Evolutionary conservation across 2,329 filamentous ascomycete species (phyloP).

Genomic region (Coccinonectria pachysandricola): DNA sequence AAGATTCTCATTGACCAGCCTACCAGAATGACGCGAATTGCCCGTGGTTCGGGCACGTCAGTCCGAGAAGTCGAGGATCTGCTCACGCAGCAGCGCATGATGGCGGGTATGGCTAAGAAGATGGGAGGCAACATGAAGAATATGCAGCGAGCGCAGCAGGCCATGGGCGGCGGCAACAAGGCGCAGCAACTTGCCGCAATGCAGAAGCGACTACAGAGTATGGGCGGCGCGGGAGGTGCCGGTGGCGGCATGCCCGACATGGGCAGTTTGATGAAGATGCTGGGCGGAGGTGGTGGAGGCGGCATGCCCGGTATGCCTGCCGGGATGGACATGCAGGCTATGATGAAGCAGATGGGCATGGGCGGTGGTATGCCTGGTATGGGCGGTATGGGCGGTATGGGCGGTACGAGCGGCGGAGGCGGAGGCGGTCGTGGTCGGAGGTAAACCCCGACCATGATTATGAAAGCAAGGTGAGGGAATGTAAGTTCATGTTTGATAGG

Average conservation of each 20-base stretch:
- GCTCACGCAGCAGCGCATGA: constrained; percentile 96
- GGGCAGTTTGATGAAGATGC: constrained; percentile 83
- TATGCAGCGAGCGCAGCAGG: constrained; percentile 86
- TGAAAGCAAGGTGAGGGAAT: not conserved
- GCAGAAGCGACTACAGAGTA: constrained; percentile 89
- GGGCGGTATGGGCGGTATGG: constrained; percentile 17
- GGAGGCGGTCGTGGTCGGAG: constrained; percentile 23
- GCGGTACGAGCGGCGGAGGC: too few species aligned
- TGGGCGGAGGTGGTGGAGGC: constrained; percentile 52
- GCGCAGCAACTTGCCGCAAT: constrained; percentile 90
- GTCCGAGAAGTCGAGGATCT: constrained; percentile 92
- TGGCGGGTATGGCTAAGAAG: constrained; percentile 98
- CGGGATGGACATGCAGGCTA: constrained; percentile 66
- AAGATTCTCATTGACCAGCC: constrained; percentile 91
- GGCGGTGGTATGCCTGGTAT: constrained; percentile 32
- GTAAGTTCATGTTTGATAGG: not conserved
- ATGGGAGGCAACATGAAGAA: constrained; percentile 98
- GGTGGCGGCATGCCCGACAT: constrained; percentile 70
- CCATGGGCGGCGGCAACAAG: constrained; percentile 84
- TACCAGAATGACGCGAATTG: constrained; percentile 83
- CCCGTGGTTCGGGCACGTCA: constrained; percentile 78
- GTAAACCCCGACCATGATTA: constrained; percentile 10
- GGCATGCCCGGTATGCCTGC: constrained; percentile 54
- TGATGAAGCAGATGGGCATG: constrained; percentile 66
- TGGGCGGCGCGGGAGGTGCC: constrained; percentile 67